Evolutionary conservation across 2,329 filamentous ascomycete genomes (phyloP), one percentile per base, ranked within the genome.

Genomic region (Parastagonospora nodorum): DNA sequence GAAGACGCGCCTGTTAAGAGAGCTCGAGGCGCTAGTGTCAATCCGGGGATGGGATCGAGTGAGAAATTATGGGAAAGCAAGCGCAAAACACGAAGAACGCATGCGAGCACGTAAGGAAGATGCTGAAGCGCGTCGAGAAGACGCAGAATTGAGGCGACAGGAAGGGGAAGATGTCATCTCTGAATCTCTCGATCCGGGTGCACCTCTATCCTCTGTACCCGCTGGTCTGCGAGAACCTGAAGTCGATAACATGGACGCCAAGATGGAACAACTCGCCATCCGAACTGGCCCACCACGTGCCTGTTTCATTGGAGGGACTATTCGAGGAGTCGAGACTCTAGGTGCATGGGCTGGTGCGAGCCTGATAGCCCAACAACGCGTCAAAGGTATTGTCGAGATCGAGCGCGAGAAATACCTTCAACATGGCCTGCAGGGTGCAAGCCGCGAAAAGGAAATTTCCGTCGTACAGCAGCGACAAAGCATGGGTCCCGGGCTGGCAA

Each of bases 281-380:
- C 77, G 64, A 47, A 77, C 74, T 60, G 76, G 58, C 1, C 68
- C 69, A 0, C 65, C 71, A 2, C 46, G 73, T 68, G 45, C 55
- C 5, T 67, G 61, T 4, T 53, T 68, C 5, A 66, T 84, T 1
- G 82, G 84, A 33, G 88, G 88, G 2, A 75, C 79, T 27, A 75
- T 92, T 33, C 81, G 89, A 24, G 86, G 82, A 2, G 75, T 91
- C 2, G 85, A 89, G 54, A 86, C 86, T 1, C 74, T 92, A 1
- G 89, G 89, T 0, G 77, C 88, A 2, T 93, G 89, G 88, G 82
- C 83, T 15, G 89, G 89, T 9, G 89, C 85, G 2, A 91, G 88
- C 67, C 67, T 93, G 46, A 75, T 88, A 14, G 83, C 86, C 2
- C 84, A 87, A 58, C 76, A 92, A 51, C 87, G 87, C 49, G 79